Evolutionary conservation across 1,139 yeast genomes (phyloP), one percentile per base, ranked within the genome.

Genomic region (Saccharomyces hybrid): DNA sequence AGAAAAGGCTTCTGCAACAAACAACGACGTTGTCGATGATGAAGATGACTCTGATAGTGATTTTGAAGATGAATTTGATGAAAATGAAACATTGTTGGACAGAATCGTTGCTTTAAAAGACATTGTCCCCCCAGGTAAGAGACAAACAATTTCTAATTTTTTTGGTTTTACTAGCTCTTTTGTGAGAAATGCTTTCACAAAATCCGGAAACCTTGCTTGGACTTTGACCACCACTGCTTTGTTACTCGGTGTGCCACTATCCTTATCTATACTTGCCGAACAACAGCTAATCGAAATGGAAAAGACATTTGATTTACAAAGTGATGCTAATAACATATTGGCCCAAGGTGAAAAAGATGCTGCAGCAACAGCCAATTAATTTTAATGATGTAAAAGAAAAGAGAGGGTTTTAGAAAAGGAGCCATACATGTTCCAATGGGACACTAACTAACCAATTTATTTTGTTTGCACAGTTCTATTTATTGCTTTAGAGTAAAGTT

Each of bases 221-320:
- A 79, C 85, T 57, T 64, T 89, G 58, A 84, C 97, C 38, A 85
- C 98, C 20, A 82, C 95, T 53, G 84, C 89, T 46, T 76, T 95
- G 66, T 80, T 93, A 61, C 77, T 93, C 66, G 98, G 97, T 69
- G 96, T 90, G 54, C 99, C 99, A 59, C 78, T 89, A 64, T 85
- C 96, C 6, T 78, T 93, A 68, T 88, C 96, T 53, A 87, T 91
- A 63, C 79, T 91, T 66, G 84, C 91, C 59, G 99, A 91, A 76
- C 93, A 90, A 67, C 97, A 91, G 76, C 80, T 91, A 70, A 84
- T 84, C 71, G 97, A 91, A 75, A 82, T 89, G 86, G 97, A 91
- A 76, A 88, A 88, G 77, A 95, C 89, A 70, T 84, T 90, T 80
- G 83, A 86, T 64, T 78, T 89, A 70, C 91, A 86, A 70, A 90